These are phyloP conservation scores for Oryza glaberrima DNA, from an alignment of 176 grass and related monocot genomes.

Conservation along the genomic window DNA sequence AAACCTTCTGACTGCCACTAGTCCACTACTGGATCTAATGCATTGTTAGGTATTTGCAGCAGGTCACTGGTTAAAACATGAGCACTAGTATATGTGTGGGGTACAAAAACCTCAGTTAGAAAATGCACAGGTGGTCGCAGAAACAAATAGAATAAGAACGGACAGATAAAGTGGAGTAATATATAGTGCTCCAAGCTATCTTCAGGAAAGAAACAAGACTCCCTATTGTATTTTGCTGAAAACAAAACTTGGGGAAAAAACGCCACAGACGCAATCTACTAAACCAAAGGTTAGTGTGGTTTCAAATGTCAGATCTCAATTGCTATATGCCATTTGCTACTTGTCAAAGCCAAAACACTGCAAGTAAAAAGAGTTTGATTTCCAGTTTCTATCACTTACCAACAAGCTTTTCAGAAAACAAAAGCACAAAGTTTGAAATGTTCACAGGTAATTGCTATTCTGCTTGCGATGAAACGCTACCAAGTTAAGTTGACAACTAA, in stretches of 20 bases:
- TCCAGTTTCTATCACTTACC: conserved; percentile 3
- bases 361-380: background rate
- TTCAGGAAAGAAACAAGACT: background rate
- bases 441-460: background rate
- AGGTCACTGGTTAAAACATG: background rate
- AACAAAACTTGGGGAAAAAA: background rate
- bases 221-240: background rate
- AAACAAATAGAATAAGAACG: background rate
- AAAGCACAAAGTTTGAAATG: conserved; percentile 12
- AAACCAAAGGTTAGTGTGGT: background rate
- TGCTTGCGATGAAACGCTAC: background rate
- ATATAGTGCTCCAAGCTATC: background rate
- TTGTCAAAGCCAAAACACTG: background rate
- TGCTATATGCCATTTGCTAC: background rate
- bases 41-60: background rate
- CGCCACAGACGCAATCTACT: background rate
- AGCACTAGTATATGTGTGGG: background rate
- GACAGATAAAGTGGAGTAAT: background rate
- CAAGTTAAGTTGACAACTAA: background rate
- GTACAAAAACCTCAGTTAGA: background rate
- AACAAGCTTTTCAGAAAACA: background rate
- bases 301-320: background rate
- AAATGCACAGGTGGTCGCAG: background rate
- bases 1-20: background rate
- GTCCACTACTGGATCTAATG: background rate